phyloP scores from a whole-genome alignment of 2,329 filamentous ascomycete genomes.

The Pestalotiopsis sp. region DNA sequence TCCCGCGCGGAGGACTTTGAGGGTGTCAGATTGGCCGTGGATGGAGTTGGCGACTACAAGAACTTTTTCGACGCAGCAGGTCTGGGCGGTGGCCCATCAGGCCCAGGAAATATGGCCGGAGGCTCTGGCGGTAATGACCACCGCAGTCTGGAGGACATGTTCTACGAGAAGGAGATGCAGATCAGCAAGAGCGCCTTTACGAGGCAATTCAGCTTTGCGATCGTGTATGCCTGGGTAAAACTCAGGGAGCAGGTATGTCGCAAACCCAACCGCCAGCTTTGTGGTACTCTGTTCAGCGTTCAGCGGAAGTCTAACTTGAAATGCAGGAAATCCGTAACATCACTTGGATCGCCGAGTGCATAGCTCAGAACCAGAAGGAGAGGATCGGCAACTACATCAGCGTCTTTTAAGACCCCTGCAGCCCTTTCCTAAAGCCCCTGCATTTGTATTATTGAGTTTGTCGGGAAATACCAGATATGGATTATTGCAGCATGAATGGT shows the following conservation, averaged over 20 bases:
- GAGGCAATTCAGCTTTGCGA: conserved; percentile 89
- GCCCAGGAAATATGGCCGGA: conserved; percentile 82
- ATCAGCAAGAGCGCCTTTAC: conserved; percentile 95
- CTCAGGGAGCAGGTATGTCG: conserved; percentile 86
- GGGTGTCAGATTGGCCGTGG: conserved; percentile 89
- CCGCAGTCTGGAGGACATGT: conserved; percentile 87
- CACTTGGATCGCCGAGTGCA: conserved; percentile 99
- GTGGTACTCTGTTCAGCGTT: not conserved
- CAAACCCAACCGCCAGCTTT: not conserved
- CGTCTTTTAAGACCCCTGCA: conserved; percentile 69
- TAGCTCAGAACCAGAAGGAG: conserved; percentile 99
- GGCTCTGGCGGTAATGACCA: conserved; percentile 80
- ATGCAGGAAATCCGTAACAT: conserved; percentile 96
- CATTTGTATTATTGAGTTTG: conserved; percentile 44
- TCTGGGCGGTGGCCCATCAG: conserved; percentile 69
- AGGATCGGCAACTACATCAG: conserved; percentile 98
- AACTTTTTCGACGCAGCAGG: conserved; percentile 92
- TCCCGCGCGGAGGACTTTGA: conserved; percentile 94
- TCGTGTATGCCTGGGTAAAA: conserved; percentile 98
- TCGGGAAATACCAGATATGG: conserved; percentile 7
- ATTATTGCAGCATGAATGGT: conserved; percentile 14
- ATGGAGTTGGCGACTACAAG: conserved; percentile 93
- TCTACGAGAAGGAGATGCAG: conserved; percentile 99
- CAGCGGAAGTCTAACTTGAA: conserved; percentile 20
- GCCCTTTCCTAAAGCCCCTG: conserved; percentile 16